Conservation (phyloP, 148 eudicot species). For the Vaccinium macrocarpon region DNA sequence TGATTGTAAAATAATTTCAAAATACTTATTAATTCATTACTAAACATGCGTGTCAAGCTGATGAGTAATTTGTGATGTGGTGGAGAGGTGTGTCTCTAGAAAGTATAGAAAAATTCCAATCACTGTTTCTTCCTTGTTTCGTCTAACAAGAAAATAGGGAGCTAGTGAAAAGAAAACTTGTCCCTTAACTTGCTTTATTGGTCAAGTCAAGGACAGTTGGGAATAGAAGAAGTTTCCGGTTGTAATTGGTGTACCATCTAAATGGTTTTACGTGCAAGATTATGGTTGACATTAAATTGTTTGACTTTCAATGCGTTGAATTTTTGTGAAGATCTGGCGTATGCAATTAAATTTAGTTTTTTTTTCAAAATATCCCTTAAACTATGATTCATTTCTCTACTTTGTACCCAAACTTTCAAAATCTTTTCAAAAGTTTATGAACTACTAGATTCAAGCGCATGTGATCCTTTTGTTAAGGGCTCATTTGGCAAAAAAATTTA, state of each 20-base stretch:
- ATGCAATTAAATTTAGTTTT: too few relatives aligned
- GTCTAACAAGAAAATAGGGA: not conserved
- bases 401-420: too few relatives aligned
- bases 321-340: not conserved
- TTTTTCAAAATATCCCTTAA: too few relatives aligned
- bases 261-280: not conserved
- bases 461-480: too few relatives aligned
- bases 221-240: not conserved
- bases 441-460: too few relatives aligned
- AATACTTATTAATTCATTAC: too few relatives aligned
- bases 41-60: too few relatives aligned
- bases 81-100: not conserved
- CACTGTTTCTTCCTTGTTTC: not conserved
- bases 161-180: not conserved
- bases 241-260: not conserved
- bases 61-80: too few relatives aligned
- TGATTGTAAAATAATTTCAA: too few relatives aligned
- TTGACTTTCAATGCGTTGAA: not conserved
- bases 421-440: too few relatives aligned
- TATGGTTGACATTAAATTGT: not conserved
- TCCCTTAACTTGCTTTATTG: not conserved
- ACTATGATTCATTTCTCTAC: too few relatives aligned
- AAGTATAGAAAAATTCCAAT: not conserved
- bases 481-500: too few relatives aligned
- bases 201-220: not conserved